These are phyloP conservation scores for Leptomonas seymouri DNA, from an alignment of 208 protist species.

Conservation along the genomic window DNA sequence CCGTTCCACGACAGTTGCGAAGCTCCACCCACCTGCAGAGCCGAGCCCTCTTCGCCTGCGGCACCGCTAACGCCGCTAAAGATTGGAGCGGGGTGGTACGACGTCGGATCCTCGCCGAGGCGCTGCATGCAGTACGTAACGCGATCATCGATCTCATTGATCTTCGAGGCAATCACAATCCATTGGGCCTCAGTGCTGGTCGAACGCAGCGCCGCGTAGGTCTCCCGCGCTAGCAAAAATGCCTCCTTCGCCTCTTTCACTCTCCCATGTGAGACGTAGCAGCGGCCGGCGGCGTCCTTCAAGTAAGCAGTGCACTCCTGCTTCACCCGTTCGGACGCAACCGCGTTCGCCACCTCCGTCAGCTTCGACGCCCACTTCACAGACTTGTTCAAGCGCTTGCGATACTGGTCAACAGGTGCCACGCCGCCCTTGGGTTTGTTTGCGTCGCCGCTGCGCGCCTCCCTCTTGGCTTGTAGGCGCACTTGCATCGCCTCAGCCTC, in stretches of 20 bases:
- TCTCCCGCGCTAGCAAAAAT: constrained; percentile 57
- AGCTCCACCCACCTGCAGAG: constrained; percentile 13
- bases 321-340: constrained; percentile 53
- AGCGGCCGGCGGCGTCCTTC: constrained; percentile 59
- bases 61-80: neutral
- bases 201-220: constrained; percentile 43
- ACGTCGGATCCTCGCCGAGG: constrained; percentile 58
- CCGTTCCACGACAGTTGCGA: constrained; percentile 77
- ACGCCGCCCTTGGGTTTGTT: constrained; percentile 65
- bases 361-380: constrained; percentile 80
- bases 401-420: constrained; percentile 59
- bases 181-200: constrained; percentile 40
- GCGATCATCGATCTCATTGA: constrained; percentile 84
- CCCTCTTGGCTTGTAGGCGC: constrained; percentile 43
- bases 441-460: constrained; percentile 24
- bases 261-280: constrained; percentile 47
- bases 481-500: constrained; percentile 69
- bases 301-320: constrained; percentile 68
- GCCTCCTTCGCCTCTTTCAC: constrained; percentile 57
- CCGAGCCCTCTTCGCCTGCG: constrained; percentile 6
- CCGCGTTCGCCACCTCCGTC: constrained; percentile 43
- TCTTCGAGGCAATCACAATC: constrained; percentile 55
- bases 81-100: constrained; percentile 46
- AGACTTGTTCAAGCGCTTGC: constrained; percentile 89
- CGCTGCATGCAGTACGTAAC: constrained; percentile 86